Evolutionary conservation across 495 filamentous ascomycete genomes (phyloP).

Genomic region (Aspergillus haitiensis): DNA sequence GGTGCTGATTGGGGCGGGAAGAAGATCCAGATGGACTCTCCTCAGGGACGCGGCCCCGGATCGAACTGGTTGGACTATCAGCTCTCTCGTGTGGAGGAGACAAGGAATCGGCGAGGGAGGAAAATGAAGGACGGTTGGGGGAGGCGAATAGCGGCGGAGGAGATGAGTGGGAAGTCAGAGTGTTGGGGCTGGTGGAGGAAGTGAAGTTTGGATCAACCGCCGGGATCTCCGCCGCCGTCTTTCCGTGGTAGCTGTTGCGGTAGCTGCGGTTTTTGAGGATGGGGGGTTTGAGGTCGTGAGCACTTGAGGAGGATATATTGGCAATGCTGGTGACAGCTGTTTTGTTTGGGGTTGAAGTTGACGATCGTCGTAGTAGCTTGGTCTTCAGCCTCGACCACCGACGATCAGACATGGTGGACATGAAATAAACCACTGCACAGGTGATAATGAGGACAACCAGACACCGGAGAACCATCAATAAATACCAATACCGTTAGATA

Average conservation of each 20-base stretch:
- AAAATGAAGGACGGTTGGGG: conserved; percentile 14
- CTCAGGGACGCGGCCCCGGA: conserved; percentile 15
- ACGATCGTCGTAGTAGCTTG: conserved; percentile 44
- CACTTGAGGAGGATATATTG: conserved; percentile 12
- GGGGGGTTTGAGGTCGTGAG: conserved; percentile 4
- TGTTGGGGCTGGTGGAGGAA: conserved; percentile 13
- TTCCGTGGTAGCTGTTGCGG: conserved; percentile 1
- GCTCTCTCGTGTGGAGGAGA: conserved; percentile 15
- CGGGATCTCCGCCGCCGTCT: conserved; percentile 15
- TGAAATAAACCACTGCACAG: background rate
- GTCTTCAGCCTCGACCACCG: conserved; percentile 41
- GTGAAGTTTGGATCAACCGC: conserved; percentile 20
- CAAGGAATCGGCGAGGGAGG: conserved; percentile 17
- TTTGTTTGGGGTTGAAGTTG: conserved; percentile 34
- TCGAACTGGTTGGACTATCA: conserved; percentile 12
- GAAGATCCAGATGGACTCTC: conserved; percentile 7
- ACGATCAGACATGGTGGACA: conserved; percentile 36
- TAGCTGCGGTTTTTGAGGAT: background rate
- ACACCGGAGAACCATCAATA: background rate
- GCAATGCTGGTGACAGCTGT: conserved; percentile 17
- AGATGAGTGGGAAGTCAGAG: background rate
- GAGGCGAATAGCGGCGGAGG: conserved; percentile 12
- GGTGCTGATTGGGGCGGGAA: background rate
- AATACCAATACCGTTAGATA: background rate
- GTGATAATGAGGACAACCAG: background rate